Conservation (phyloP, 768 basidiomycete genomes). For the Trametes gibbosa region DNA sequence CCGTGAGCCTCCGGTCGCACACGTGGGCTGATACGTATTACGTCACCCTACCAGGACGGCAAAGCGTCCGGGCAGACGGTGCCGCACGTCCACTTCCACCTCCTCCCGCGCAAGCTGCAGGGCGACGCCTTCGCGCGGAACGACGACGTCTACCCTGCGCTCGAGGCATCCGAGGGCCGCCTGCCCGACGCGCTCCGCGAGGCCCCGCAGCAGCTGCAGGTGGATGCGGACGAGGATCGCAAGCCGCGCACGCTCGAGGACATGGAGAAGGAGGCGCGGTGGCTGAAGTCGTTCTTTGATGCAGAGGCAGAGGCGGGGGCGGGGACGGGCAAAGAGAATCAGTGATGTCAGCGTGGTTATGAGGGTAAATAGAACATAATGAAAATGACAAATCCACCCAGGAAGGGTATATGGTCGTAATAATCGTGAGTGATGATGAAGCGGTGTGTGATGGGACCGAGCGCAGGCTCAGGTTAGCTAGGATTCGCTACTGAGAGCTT, state of each 20-base stretch:
- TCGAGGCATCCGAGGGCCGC: slow-evolving; percentile 63
- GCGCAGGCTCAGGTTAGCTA: too few relatives aligned
- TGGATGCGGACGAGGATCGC: slow-evolving; percentile 47
- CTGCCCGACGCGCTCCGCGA: slow-evolving; percentile 41
- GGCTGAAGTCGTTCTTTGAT: slow-evolving; percentile 45
- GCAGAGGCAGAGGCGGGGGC: neutral
- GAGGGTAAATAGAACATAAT: slow-evolving; percentile 4
- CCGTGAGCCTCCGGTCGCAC: too few relatives aligned
- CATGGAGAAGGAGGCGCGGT: slow-evolving; percentile 53
- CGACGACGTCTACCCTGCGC: slow-evolving; percentile 75
- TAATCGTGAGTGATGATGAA: neutral
- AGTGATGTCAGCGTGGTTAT: neutral
- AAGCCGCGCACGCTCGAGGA: slow-evolving; percentile 45
- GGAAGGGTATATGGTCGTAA: neutral
- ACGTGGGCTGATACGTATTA: too few relatives aligned
- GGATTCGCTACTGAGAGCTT: too few relatives aligned
- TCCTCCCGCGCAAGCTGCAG: slow-evolving; percentile 75
- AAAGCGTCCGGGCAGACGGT: slow-evolving; percentile 79
- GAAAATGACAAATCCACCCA: neutral
- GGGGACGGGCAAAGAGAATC: neutral
- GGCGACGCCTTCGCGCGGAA: slow-evolving; percentile 66
- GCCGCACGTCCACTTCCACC: slow-evolving; percentile 96
- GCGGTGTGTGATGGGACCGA: too few relatives aligned
- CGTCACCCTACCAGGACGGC: slow-evolving; percentile 60
- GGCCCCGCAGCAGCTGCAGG: slow-evolving; percentile 27